Percentiles rank a stretch among this genome's conserved stretches.
Evolutionary conservation across 768 basidiomycete species (phyloP).

Genomic region (Mrakia hoshinonis): DNA sequence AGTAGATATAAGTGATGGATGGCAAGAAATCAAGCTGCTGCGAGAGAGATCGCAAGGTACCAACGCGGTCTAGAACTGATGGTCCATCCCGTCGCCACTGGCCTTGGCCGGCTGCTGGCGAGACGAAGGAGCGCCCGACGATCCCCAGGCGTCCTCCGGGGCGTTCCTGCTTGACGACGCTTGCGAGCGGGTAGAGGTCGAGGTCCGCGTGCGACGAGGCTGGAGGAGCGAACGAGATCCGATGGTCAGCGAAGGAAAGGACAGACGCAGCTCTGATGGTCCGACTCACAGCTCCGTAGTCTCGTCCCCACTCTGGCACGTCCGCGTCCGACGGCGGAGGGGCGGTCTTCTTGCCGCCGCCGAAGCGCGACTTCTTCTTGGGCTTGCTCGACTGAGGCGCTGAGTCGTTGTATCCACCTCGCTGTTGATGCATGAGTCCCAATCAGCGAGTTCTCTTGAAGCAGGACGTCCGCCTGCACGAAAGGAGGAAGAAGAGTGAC

Average conservation of each 20-base stretch:
- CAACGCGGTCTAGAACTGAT: constrained; percentile 31
- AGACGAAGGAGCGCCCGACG: constrained; percentile 1
- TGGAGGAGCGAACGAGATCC: neutral
- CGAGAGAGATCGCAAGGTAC: no score
- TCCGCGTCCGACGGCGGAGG: constrained; percentile 33
- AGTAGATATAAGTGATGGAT: no score
- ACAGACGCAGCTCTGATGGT: no score
- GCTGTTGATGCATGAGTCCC: neutral
- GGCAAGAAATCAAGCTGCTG: no score
- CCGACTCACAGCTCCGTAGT: constrained; percentile 37
- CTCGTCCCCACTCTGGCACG: constrained; percentile 41
- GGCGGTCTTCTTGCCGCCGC: constrained; percentile 23
- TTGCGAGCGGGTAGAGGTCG: constrained; percentile 1
- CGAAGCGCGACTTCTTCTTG: constrained; percentile 18
- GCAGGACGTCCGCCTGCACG: no score
- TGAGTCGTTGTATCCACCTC: constrained; percentile 17
- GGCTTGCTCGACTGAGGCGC: constrained; percentile 23
- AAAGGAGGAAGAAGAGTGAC: neutral
- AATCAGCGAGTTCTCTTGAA: no score
- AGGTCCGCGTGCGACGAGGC: constrained; percentile 16
- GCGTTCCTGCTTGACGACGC: neutral
- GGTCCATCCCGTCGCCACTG: constrained; percentile 32
- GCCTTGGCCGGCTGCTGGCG: constrained; percentile 4
- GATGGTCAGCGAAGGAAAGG: no score
- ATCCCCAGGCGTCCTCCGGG: constrained; percentile 13